A percentile compares a stretch with the other conserved stretches of the same genome.
phyloP scores from a whole-genome alignment of 2,329 filamentous ascomycete genomes.

The Fusarium avenaceum region DNA sequence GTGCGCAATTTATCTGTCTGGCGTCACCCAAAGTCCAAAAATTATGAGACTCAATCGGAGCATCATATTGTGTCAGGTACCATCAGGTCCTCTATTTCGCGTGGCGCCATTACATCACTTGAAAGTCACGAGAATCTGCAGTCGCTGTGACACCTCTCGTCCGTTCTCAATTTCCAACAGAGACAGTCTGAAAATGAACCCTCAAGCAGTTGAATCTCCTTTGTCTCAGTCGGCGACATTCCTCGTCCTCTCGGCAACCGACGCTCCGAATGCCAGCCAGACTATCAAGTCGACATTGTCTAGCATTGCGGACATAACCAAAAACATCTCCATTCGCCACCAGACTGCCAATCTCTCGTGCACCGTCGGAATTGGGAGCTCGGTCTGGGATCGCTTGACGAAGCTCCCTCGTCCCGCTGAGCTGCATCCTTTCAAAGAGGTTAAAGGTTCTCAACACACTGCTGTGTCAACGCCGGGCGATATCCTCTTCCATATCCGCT shows the following conservation, averaged over 20 bases:
- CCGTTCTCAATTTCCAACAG: neutral
- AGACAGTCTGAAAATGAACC: constrained; percentile 27
- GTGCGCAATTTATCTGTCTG: neutral
- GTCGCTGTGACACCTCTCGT: neutral
- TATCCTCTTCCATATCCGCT: constrained; percentile 70
- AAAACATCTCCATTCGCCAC: constrained; percentile 67
- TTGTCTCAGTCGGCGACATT: constrained; percentile 68
- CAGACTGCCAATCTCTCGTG: constrained; percentile 61
- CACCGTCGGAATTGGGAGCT: constrained; percentile 67
- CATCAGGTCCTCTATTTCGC: neutral
- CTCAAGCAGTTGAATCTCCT: constrained; percentile 63
- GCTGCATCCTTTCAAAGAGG: constrained; percentile 63
- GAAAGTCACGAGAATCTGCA: neutral
- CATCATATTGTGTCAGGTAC: constrained; percentile 2
- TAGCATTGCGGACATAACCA: constrained; percentile 60
- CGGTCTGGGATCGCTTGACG: constrained; percentile 64
- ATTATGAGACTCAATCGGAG: constrained; percentile 6
- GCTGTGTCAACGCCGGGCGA: constrained; percentile 70
- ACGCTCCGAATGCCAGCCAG: constrained; percentile 52
- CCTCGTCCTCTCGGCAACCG: constrained; percentile 61
- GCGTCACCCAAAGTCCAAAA: neutral
- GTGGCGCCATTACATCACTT: neutral
- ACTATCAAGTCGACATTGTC: constrained; percentile 62
- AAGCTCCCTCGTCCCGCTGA: constrained; percentile 62
- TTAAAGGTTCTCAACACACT: constrained; percentile 63